Base-by-base conservation (phyloP, 768 basidiomycete genomes). In the Agaricus sinodeliciosus region DNA sequence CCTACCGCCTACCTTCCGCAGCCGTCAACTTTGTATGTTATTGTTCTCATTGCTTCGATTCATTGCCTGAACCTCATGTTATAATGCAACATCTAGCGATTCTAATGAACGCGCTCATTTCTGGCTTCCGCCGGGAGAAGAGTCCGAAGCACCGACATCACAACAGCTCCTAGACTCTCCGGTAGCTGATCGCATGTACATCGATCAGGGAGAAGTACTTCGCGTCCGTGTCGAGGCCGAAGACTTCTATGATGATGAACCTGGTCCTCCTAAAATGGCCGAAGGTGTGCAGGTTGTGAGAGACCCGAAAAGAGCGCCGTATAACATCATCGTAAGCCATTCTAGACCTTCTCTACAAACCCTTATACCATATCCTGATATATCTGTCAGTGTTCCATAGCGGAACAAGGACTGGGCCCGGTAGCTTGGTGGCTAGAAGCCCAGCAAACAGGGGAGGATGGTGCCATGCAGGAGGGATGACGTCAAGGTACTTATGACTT, bases 221-320 rank as follows among this genome's bases (percentile, higher is more conserved):
- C 85, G 90, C 25, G 79, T 89, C 1, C 83, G 89, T 4, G 81
- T 92, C 4, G 89, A 92, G 61, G 73, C 76, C 3, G 90, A 90
- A 59, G 87, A 90, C 59, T 92, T 91, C 58, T 85, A 80, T 58
- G 90, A 93, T 58, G 87, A 89, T 58, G 90, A 91, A 55, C 90
- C 90, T 2, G 90, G 90, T 0, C 89, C 90, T 0, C 85, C 86
- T 0, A 88, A 85, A 61, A 83, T 82, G 41, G 67, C 75, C 0
- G 87, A 90, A 46, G 89, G 87, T 0, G 82, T 87, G 45, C 72
- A 80, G 2, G 72, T 58, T 55, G 56, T 73, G 58, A 67, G 66
- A 40, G 82, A 83, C 56, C 66, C 72, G 69, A 62, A 67, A 51
- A 63, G 76, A 45, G 73, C 86, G 3, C 86, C 87, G 2, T 92